These are phyloP conservation scores for Candida patagonica DNA, from an alignment of 805 yeast genomes.

Conservation along the genomic window DNA sequence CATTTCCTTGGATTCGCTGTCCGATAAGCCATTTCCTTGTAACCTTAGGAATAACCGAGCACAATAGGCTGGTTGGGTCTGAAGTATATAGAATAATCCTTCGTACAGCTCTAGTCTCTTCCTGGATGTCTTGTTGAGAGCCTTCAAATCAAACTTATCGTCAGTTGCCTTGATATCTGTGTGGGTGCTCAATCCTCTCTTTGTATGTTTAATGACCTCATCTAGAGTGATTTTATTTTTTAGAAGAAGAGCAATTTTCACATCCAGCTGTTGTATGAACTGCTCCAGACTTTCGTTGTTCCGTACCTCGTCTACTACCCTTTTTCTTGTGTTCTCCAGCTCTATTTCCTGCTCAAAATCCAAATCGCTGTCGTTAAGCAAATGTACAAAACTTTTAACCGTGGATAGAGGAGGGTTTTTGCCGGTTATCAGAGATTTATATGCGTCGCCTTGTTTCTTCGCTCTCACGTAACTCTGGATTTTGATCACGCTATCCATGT, in stretches of 20 bases:
- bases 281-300: constrained; percentile 63
- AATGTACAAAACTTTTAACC: constrained; percentile 63
- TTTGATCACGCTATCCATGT: constrained; percentile 51
- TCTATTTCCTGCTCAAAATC: constrained; percentile 71
- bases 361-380: constrained; percentile 61
- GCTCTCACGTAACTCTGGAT: constrained; percentile 72
- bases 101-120: constrained; percentile 59
- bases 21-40: constrained; percentile 20
- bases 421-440: constrained; percentile 56
- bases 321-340: constrained; percentile 56
- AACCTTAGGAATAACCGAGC: constrained; percentile 39
- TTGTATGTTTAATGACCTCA: constrained; percentile 44
- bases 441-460: constrained; percentile 59
- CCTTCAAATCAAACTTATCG: constrained; percentile 29
- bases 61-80: constrained; percentile 72
- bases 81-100: constrained; percentile 70
- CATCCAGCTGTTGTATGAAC: constrained; percentile 65
- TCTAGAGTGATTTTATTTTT: constrained; percentile 73
- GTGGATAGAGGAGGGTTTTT: constrained; percentile 72
- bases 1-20: constrained; percentile 26
- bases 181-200: constrained; percentile 21
- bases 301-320: constrained; percentile 59
- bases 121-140: constrained; percentile 31
- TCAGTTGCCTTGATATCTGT: constrained; percentile 17
- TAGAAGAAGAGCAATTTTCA: constrained; percentile 67